These are phyloP conservation scores for Arachnomyces sp. DNA, from an alignment of 2,329 filamentous ascomycete genomes.

Conservation along the genomic window DNA sequence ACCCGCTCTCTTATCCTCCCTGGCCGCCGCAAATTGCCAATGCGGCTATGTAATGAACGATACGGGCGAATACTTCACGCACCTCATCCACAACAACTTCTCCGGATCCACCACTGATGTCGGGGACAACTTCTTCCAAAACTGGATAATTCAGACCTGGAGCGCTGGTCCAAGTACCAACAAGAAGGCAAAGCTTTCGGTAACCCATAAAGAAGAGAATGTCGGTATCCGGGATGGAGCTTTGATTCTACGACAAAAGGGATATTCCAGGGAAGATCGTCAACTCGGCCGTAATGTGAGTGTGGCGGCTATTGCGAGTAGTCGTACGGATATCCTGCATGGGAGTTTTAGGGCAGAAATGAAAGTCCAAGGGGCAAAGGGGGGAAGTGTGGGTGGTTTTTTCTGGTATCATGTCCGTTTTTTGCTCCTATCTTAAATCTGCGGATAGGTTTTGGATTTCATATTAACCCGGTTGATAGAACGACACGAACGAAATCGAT, in stretches of 20 bases:
- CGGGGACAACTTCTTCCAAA: conserved; percentile 14
- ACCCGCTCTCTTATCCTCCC: background rate
- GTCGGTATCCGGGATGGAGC: conserved; percentile 18
- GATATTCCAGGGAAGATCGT: conserved; percentile 14
- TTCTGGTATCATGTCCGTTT: conserved; percentile 24
- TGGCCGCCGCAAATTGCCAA: conserved; percentile 11
- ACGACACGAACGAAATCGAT: conserved; percentile 22
- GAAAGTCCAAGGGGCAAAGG: conserved; percentile 18
- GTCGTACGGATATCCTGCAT: conserved; percentile 16
- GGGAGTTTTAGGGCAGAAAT: conserved; percentile 21
- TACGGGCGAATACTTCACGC: conserved; percentile 18
- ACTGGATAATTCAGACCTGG: conserved; percentile 23
- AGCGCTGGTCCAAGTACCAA: conserved; percentile 13
- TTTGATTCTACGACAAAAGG: conserved; percentile 18
- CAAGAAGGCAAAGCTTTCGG: conserved; percentile 16
- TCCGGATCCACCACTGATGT: conserved; percentile 12
- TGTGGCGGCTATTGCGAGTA: conserved; percentile 19
- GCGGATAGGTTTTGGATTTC: no score
- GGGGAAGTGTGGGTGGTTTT: conserved; percentile 21
- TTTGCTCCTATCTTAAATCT: background rate
- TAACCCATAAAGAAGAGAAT: conserved; percentile 18
- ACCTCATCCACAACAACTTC: conserved; percentile 20
- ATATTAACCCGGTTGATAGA: conserved; percentile 9
- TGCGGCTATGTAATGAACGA: conserved; percentile 14
- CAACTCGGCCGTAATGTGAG: conserved; percentile 15